Evolutionary conservation across 2,329 filamentous ascomycete species (phyloP).

Genomic region (Pseudovirgaria hyperparasitica): DNA sequence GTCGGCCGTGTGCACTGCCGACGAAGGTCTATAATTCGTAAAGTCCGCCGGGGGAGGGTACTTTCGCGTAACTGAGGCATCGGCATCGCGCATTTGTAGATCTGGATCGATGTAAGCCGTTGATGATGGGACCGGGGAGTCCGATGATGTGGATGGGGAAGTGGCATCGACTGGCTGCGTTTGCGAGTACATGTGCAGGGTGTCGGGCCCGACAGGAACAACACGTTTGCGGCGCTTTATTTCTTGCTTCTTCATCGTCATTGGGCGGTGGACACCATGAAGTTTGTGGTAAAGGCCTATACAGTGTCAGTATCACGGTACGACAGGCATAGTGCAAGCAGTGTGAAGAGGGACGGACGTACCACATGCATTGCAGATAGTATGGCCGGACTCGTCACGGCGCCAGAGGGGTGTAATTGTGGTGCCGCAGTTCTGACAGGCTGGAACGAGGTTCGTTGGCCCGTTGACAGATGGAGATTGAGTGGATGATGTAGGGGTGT

Average conservation of each 20-base stretch:
- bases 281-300: constrained; percentile 90
- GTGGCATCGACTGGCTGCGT: constrained; percentile 10
- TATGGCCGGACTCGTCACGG: constrained; percentile 85
- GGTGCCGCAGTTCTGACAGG: constrained; percentile 93
- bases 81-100: neutral
- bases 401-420: constrained; percentile 95
- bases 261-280: constrained; percentile 82
- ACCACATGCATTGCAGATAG: constrained; percentile 98
- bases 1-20: too few species aligned
- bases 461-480: constrained; percentile 13
- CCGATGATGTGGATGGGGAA: neutral
- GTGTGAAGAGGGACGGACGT: constrained; percentile 29
- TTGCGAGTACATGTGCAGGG: constrained; percentile 9
- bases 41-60: too few species aligned
- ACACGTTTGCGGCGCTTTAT: constrained; percentile 95
- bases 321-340: constrained; percentile 4
- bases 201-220: constrained; percentile 56
- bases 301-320: constrained; percentile 8
- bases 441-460: constrained; percentile 57
- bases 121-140: neutral
- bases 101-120: neutral
- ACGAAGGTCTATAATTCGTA: too few species aligned
- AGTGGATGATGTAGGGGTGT: constrained; percentile 9
- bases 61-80: too few species aligned
- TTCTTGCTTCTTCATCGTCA: constrained; percentile 97